Evolutionary conservation across 225 moss, liverwort and hornwort species (phyloP), one percentile per base, ranked within the genome.

Genomic region (Rhytidiadelphus loreus): DNA sequence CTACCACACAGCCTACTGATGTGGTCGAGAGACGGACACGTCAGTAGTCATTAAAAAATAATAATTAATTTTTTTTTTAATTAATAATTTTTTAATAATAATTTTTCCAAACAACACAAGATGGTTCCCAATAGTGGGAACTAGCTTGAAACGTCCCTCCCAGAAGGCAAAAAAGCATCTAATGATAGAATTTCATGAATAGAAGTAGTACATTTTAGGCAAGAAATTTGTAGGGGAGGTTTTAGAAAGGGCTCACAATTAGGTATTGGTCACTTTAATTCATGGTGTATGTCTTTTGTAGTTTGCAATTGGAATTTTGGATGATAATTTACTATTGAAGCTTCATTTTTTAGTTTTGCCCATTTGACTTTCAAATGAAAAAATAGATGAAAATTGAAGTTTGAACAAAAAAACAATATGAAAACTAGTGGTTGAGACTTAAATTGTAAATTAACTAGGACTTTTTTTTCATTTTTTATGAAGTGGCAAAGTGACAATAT

Each of bases 261-360:
- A 50, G 20, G 17, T 74, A 2, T 0, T 0, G 1, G 2, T 75
- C 4, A 32, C 7, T 50, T 21, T 48, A 48, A 48, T 48, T 7
- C 3, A 16, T 14, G 0, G 22, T 22, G 4, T 70, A 15, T 1
- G 0, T 43, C 43, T 9, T 3, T 16, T 43, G 0, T 26, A 43
- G 28, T 71, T 43, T 28, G 28, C 5, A 71, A 71, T 43, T 43
- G 2, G 2, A 43, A 16, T 15, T 41, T 26, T 9, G 9, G 28
- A 71, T 26, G 26, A 28, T 25, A 24, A 5, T 43, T 5, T 15
- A 23, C 1, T 41, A 15, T 7, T n/a, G 41, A 41, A 15, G 25
- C 5, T 41, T 41, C 8, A 26, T 23, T 41, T 69, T 8, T 69
- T 0, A 69, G 0, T 69, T 41, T 0, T 13, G 1, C 0, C 3